Percentiles rank a stretch among this genome's conserved stretches.
Evolutionary conservation across 2,329 filamentous ascomycete species (phyloP).

Genomic region (Fusarium drepaniforme): DNA sequence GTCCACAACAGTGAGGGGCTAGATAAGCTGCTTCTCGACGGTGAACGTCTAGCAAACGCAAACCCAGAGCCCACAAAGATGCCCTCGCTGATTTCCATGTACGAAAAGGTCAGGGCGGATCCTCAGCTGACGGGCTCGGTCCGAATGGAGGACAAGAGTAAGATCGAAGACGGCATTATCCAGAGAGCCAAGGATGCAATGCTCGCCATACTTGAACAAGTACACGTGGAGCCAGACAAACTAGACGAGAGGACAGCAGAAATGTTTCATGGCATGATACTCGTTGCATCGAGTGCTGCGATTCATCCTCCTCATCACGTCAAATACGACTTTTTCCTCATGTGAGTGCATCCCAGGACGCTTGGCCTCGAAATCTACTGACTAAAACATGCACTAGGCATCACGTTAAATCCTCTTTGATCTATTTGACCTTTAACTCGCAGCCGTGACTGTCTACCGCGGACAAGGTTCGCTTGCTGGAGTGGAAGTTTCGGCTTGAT

Average conservation of each 20-base stretch:
- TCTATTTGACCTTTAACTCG: not conserved
- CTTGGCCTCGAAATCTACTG: not conserved
- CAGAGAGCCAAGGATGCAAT: not conserved
- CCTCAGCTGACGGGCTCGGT: not conserved
- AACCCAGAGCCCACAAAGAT: not conserved
- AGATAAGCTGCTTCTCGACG: not conserved
- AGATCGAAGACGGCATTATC: not conserved
- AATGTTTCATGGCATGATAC: not conserved
- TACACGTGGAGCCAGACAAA: not conserved
- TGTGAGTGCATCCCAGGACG: not conserved
- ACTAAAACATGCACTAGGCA: not conserved
- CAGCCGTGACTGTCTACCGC: not conserved
- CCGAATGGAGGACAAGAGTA: not conserved
- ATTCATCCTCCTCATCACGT: not conserved
- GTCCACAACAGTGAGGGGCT: not conserved
- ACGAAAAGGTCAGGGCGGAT: not conserved
- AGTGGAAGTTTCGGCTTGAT: not conserved
- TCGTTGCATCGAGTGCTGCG: not conserved
- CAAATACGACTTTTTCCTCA: not conserved
- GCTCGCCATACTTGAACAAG: not conserved
- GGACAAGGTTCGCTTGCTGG: not conserved
- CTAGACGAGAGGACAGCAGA: not conserved
- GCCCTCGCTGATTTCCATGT: not conserved
- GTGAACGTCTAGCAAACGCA: not conserved
- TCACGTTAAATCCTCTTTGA: not conserved